phyloP scores from a whole-genome alignment of 768 basidiomycete species.

The Galerina sulciceps region DNA sequence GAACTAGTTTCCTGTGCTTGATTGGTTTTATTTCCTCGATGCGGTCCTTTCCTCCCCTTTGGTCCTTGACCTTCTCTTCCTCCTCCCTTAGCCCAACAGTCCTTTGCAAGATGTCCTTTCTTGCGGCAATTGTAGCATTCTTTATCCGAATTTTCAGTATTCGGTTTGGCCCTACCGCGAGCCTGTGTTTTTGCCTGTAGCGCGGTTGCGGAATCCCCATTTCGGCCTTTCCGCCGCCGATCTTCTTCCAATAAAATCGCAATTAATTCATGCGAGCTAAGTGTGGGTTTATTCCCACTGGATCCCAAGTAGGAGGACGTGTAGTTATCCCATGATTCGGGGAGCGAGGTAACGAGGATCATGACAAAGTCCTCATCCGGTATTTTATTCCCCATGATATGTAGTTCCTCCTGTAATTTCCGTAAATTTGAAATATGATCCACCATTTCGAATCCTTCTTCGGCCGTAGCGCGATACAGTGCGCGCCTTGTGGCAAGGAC shows the following conservation, averaged over 20 bases:
- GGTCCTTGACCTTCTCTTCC: conserved; percentile 2
- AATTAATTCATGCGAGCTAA: conserved; percentile 23
- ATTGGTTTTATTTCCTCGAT: conserved; percentile 13
- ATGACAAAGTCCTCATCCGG: conserved; percentile 32
- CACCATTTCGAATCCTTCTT: conserved; percentile 30
- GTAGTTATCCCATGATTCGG: conserved; percentile 30
- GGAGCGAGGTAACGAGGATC: conserved; percentile 30
- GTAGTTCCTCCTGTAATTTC: conserved; percentile 27
- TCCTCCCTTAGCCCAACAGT: conserved; percentile 7
- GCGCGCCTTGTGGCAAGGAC: conserved; percentile 22
- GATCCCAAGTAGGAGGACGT: conserved; percentile 25
- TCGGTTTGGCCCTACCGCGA: not conserved
- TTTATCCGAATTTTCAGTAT: not conserved
- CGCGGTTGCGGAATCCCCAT: not conserved
- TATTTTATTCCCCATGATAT: conserved; percentile 24
- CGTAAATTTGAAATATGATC: conserved; percentile 27
- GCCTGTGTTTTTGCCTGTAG: not conserved
- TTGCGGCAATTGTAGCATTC: conserved; percentile 4
- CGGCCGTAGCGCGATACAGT: conserved; percentile 25
- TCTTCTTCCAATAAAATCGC: conserved; percentile 25
- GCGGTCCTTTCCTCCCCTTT: conserved; percentile 8
- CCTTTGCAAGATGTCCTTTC: not conserved
- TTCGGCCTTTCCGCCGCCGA: conserved; percentile 7
- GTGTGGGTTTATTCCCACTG: conserved; percentile 12
- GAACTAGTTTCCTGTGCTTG: conserved; percentile 7